These are phyloP conservation scores for Boletus tylopilopsis DNA, from an alignment of 768 basidiomycete genomes.

Conservation along the genomic window DNA sequence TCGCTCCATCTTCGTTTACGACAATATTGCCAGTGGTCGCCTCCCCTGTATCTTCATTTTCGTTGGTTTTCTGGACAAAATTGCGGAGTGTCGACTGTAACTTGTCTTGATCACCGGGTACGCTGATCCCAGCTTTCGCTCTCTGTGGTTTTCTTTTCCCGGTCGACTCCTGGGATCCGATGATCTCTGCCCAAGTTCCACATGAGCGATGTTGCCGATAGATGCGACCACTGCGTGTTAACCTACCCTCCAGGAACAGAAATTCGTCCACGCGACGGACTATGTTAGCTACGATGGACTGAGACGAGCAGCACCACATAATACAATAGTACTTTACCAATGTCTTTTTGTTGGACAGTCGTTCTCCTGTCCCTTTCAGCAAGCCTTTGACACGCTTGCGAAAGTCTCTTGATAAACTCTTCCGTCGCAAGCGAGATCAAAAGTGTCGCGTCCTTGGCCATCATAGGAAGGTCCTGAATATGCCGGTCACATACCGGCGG, in stretches of 20 bases:
- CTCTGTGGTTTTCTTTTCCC: slow-evolving; percentile 42
- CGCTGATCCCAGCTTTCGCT: slow-evolving; percentile 17
- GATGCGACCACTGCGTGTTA: neutral
- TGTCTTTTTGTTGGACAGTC: slow-evolving; percentile 75
- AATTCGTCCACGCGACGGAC: slow-evolving; percentile 72
- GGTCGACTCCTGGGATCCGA: slow-evolving; percentile 49
- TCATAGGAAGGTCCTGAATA: slow-evolving; percentile 68
- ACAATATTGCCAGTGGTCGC: slow-evolving; percentile 40
- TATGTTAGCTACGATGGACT: slow-evolving; percentile 45
- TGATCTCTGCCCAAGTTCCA: slow-evolving; percentile 43
- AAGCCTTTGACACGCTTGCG: slow-evolving; percentile 64
- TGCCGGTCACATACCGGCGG: neutral
- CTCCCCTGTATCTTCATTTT: slow-evolving; percentile 21
- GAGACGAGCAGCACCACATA: neutral
- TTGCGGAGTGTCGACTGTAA: slow-evolving; percentile 43
- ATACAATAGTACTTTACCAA: slow-evolving; percentile 48
- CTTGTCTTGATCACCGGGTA: slow-evolving; percentile 17
- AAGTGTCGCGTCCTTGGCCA: slow-evolving; percentile 75
- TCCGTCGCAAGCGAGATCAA: slow-evolving; percentile 83
- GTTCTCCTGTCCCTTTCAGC: slow-evolving; percentile 69
- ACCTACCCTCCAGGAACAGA: slow-evolving; percentile 69
- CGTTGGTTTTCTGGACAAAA: slow-evolving; percentile 38
- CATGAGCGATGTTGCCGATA: neutral
- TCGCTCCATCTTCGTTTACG: slow-evolving; percentile 60
- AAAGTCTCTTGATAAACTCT: slow-evolving; percentile 77